These are phyloP conservation scores for Dichotomopilus funicola DNA, from an alignment of 2,329 filamentous ascomycete genomes.

Conservation along the genomic window DNA sequence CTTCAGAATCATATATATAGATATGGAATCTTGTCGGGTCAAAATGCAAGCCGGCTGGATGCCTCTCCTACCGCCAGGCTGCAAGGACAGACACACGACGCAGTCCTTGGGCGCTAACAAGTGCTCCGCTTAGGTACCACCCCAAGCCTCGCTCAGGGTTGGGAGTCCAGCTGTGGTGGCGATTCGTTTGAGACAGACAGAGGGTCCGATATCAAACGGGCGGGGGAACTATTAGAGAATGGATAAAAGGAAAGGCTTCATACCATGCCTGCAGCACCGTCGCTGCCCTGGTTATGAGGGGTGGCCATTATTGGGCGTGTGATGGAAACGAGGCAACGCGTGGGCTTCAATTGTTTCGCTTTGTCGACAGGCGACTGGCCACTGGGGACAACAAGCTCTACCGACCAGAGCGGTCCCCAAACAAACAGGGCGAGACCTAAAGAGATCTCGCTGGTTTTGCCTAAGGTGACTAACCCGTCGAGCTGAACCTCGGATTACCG, in stretches of 20 bases:
- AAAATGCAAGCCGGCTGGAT: background rate
- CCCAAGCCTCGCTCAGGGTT: too few species aligned
- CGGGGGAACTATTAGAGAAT: constrained; percentile 2
- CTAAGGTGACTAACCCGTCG: too few species aligned
- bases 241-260: background rate
- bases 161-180: background rate
- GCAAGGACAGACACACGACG: too few species aligned
- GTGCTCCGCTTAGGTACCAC: too few species aligned
- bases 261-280: constrained; percentile 21
- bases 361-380: constrained; percentile 3
- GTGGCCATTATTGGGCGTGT: constrained; percentile 19
- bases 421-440: constrained; percentile 5
- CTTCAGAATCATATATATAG: background rate
- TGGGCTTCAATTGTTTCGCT: background rate
- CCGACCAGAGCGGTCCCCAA: background rate
- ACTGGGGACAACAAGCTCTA: constrained; percentile 4
- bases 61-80: background rate
- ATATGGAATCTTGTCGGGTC: background rate
- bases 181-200: background rate
- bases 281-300: constrained; percentile 21
- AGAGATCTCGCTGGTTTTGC: too few species aligned
- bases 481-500: background rate
- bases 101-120: too few species aligned
- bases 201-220: background rate
- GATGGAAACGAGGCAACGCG: background rate